Conservation (phyloP, 306 rosid species). For the Echinosophora koreensis region DNA sequence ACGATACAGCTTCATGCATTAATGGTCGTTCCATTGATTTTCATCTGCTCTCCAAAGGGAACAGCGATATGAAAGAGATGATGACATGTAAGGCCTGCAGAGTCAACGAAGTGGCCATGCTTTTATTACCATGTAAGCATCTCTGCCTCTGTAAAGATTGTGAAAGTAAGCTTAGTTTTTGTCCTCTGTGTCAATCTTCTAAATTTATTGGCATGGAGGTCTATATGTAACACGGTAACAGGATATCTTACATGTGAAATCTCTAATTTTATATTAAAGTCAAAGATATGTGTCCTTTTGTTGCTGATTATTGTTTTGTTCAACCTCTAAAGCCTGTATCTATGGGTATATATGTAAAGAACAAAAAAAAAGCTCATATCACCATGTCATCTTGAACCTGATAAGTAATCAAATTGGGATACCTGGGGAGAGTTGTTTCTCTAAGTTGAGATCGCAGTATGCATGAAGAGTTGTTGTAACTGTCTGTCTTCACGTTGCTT, state of each 20-base stretch:
- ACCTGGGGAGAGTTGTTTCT: neutral
- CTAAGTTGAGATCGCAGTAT: neutral
- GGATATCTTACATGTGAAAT: slow-evolving; percentile 44
- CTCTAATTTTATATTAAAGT: slow-evolving; percentile 41
- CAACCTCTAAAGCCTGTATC: neutral
- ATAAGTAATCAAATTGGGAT: neutral
- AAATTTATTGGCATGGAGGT: slow-evolving; percentile 88
- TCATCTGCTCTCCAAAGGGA: slow-evolving; percentile 65
- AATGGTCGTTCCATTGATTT: slow-evolving; percentile 71
- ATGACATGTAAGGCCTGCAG: slow-evolving; percentile 89
- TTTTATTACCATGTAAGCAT: slow-evolving; percentile 92
- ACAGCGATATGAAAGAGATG: slow-evolving; percentile 66
- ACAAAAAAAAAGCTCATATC: neutral
- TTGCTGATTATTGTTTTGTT: slow-evolving; percentile 33
- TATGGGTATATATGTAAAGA: neutral
- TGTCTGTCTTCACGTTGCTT: too few species aligned
- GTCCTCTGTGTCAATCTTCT: slow-evolving; percentile 87
- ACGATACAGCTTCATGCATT: slow-evolving; percentile 90
- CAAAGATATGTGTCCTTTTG: slow-evolving; percentile 25
- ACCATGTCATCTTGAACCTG: neutral
- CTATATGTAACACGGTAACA: slow-evolving; percentile 55
- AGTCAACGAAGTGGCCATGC: slow-evolving; percentile 83
- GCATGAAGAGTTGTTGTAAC: neutral
- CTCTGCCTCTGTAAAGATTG: slow-evolving; percentile 94
- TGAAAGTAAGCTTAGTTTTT: slow-evolving; percentile 79